Evolutionary conservation across 345 rosid species (phyloP), one percentile per base, ranked within the genome.

Genomic region (Geranium rotundifolium): DNA sequence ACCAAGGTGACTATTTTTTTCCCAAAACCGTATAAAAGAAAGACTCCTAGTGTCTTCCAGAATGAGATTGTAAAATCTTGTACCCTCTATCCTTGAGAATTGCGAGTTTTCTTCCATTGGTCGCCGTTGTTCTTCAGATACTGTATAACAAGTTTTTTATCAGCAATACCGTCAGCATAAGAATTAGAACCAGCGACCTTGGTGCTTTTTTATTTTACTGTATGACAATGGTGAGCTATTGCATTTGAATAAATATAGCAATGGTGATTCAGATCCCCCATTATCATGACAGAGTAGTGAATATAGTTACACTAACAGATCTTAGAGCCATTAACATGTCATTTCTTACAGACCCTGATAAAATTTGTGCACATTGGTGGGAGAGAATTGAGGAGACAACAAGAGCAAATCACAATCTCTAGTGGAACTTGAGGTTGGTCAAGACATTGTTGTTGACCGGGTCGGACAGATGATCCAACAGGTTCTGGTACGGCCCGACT

Each of bases 391-490:
- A 0, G 13, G 8, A 19, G 52, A 46, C 17, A 8, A 19, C 17
- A 52, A 54, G 73, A 12, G 16, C 10, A 46, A 3, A 46, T 9
- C 8, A 46, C 15, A 59, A 29, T 34, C 62, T 74, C 77, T 75
- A 93, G 67, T 89, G 99, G 72, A 93, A 93, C 84, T 93, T 89
- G 73, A 93, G 91, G 77, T 84, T 93, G 50, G 99, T 93, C 79
- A 93, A 74, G 73, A 93, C 1, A 30, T 92, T 93, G 95, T 93
- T 93, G 88, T 93, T 82, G 71, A 85, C 80, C 1, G 97, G 96
- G 73, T 93, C 99, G 18, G 97, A 81, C 86, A 93, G 76, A 69
- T 89, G 99, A 68, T 93, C 96, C 68, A 89, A 76, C 23, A 89
- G 95, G 91, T 89, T 93, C 67, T 89, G 99, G 85, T 66, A 93